A percentile compares a stretch with the other conserved stretches of the same genome.
These are phyloP conservation scores for Metahyphopichia silvanorum DNA, from an alignment of 805 yeast genomes.

Conservation along the genomic window DNA sequence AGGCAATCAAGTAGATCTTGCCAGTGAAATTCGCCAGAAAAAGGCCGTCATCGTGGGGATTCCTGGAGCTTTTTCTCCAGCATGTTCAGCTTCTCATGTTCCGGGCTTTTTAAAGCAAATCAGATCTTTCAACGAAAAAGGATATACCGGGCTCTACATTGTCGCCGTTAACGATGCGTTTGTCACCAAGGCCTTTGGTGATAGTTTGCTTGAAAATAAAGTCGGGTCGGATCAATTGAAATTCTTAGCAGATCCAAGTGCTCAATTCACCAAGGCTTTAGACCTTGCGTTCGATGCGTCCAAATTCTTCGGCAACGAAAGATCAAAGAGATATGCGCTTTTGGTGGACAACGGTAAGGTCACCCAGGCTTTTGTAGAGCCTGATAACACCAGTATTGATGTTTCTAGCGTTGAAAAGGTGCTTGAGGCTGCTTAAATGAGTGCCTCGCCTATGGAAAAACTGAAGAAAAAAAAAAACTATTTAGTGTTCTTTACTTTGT, in stretches of 20 bases:
- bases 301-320: slow-evolving; percentile 68
- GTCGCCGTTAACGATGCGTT: slow-evolving; percentile 86
- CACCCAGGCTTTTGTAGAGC: slow-evolving; percentile 65
- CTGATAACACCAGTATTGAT: slow-evolving; percentile 72
- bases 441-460: too few species aligned
- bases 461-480: too few species aligned
- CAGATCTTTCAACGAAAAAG: slow-evolving; percentile 57
- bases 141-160: slow-evolving; percentile 59
- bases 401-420: slow-evolving; percentile 49
- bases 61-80: slow-evolving; percentile 75
- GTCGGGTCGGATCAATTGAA: slow-evolving; percentile 35
- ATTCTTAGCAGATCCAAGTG: slow-evolving; percentile 78
- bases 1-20: slow-evolving; percentile 56
- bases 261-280: slow-evolving; percentile 62
- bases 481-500: too few species aligned
- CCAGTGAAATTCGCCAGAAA: slow-evolving; percentile 38
- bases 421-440: slow-evolving; percentile 21
- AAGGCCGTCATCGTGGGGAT: slow-evolving; percentile 38
- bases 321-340: slow-evolving; percentile 75
- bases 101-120: slow-evolving; percentile 65
- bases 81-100: slow-evolving; percentile 67
- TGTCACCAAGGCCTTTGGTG: slow-evolving; percentile 80
- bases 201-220: slow-evolving; percentile 22
- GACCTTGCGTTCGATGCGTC: slow-evolving; percentile 75
- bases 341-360: slow-evolving; percentile 76